phyloP scores from a whole-genome alignment of 495 filamentous ascomycete genomes.

The Penicillium egyptiacum region DNA sequence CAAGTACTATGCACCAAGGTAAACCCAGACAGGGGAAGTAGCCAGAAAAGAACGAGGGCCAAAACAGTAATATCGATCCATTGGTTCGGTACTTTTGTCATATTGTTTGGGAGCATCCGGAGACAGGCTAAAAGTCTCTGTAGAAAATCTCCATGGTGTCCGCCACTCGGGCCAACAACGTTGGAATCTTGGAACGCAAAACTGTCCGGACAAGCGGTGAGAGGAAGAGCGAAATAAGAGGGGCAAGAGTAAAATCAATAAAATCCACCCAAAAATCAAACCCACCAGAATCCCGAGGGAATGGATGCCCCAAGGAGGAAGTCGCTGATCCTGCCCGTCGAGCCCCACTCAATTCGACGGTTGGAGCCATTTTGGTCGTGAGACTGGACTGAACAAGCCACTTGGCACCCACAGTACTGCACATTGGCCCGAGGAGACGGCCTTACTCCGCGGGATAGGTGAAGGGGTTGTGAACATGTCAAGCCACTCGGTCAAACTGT shows the following conservation, averaged over 20 bases:
- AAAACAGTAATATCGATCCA: neutral
- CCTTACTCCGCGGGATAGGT: slow-evolving; percentile 7
- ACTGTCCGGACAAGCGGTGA: slow-evolving; percentile 29
- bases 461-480: slow-evolving; percentile 15
- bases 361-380: slow-evolving; percentile 11
- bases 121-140: slow-evolving; percentile 4
- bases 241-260: slow-evolving; percentile 7
- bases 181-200: neutral
- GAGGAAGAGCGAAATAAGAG: slow-evolving; percentile 8
- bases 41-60: neutral
- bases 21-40: neutral
- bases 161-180: slow-evolving; percentile 4
- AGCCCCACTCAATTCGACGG: slow-evolving; percentile 22
- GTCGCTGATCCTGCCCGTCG: slow-evolving; percentile 26
- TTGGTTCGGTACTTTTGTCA: slow-evolving; percentile 10
- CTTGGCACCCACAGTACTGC: slow-evolving; percentile 19
- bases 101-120: neutral
- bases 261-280: slow-evolving; percentile 13
- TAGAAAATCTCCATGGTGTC: slow-evolving; percentile 14
- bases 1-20: neutral
- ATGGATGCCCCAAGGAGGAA: slow-evolving; percentile 28
- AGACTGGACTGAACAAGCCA: slow-evolving; percentile 23
- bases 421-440: slow-evolving; percentile 17
- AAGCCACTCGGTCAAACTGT: slow-evolving; percentile 12
- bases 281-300: slow-evolving; percentile 27